Evolutionary conservation across 441 rosid genomes (phyloP).

Genomic region (Hura crepitans): DNA sequence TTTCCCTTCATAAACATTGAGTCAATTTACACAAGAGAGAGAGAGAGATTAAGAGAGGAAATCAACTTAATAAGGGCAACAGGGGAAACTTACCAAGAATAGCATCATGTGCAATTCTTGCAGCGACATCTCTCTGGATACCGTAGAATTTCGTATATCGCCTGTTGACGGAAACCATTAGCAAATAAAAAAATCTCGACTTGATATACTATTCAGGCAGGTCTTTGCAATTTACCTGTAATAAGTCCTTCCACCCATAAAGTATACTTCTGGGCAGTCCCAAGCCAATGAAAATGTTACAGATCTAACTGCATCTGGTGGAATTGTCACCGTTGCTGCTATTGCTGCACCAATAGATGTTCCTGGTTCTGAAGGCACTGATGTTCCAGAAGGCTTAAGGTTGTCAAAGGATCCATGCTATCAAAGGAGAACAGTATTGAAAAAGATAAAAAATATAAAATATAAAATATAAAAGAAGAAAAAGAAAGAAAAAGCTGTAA

Average conservation of each 20-base stretch:
- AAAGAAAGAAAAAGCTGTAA: neutral
- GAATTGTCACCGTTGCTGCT: conserved; percentile 64
- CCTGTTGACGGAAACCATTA: conserved; percentile 41
- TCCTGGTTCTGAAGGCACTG: conserved; percentile 56
- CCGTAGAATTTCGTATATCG: conserved; percentile 84
- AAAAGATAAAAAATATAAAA: neutral
- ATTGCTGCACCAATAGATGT: conserved; percentile 92
- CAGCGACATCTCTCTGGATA: conserved; percentile 63
- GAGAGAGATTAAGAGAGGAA: neutral
- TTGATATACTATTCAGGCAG: neutral
- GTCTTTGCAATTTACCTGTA: conserved; percentile 41
- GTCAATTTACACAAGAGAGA: neutral
- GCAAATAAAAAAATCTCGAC: conserved; percentile 19
- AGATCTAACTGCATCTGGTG: conserved; percentile 41
- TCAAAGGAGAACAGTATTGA: conserved; percentile 16
- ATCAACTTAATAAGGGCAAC: neutral
- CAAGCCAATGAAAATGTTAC: conserved; percentile 81
- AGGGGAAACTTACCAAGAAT: conserved; percentile 49
- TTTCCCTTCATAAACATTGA: neutral
- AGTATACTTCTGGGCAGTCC: conserved; percentile 84
- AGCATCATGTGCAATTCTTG: conserved; percentile 75
- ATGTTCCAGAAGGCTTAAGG: conserved; percentile 36
- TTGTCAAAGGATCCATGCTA: conserved; percentile 74
- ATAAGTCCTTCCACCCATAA: conserved; percentile 62
- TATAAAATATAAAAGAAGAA: neutral